Conservation (phyloP, 2,329 filamentous ascomycete genomes). For the Trichoderma cornu-damae region DNA sequence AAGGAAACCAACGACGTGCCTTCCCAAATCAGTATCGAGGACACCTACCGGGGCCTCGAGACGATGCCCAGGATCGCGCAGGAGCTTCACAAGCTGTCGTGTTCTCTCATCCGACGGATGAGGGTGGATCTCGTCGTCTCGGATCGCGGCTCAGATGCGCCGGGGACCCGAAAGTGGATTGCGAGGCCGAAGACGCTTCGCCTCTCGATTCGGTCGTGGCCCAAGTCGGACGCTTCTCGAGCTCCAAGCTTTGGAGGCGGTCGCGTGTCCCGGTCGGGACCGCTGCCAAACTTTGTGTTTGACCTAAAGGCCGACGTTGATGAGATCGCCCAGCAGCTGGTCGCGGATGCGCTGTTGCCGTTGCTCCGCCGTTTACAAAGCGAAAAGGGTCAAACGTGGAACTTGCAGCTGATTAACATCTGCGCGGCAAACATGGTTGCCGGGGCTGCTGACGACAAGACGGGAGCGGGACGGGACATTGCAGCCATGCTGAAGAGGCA, state of each 20-base stretch:
- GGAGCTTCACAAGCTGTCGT: constrained; percentile 63
- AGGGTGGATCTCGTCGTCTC: constrained; percentile 64
- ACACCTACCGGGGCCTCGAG: constrained; percentile 74
- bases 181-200: constrained; percentile 78
- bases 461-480: constrained; percentile 68
- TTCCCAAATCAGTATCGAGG: constrained; percentile 88
- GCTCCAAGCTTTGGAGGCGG: constrained; percentile 57
- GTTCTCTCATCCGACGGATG: constrained; percentile 72
- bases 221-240: constrained; percentile 37
- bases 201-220: constrained; percentile 65
- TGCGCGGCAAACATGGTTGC: constrained; percentile 79
- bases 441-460: constrained; percentile 45
- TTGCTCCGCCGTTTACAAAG: constrained; percentile 72
- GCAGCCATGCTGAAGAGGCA: constrained; percentile 75
- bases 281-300: constrained; percentile 71
- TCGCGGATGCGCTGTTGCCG: constrained; percentile 61
- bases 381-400: constrained; percentile 62
- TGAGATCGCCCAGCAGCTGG: constrained; percentile 60
- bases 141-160: constrained; percentile 35
- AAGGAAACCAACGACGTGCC: constrained; percentile 66
- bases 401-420: constrained; percentile 78
- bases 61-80: constrained; percentile 57
- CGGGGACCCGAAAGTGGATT: constrained; percentile 54
- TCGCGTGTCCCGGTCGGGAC: constrained; percentile 69
- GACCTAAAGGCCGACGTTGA: constrained; percentile 54